Evolutionary conservation across 2,329 filamentous ascomycete genomes (phyloP).

Genomic region (Mycosphaerella sp.): DNA sequence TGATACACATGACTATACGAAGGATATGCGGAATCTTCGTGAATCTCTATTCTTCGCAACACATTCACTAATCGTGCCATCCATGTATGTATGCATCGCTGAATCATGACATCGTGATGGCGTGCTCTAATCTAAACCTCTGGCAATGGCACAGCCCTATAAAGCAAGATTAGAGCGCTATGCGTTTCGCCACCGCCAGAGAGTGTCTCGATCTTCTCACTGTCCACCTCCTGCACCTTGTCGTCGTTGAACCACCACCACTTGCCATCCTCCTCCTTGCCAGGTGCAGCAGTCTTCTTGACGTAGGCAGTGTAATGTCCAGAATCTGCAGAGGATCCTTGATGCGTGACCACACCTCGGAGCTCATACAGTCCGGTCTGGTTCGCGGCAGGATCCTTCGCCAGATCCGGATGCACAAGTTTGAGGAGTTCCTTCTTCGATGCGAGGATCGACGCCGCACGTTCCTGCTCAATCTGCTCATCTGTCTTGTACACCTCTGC

Average conservation of each 20-base stretch:
- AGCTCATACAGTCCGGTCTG: constrained; percentile 94
- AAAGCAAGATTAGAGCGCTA: constrained; percentile 73
- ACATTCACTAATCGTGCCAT: neutral
- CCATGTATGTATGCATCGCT: neutral
- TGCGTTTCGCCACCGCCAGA: constrained; percentile 79
- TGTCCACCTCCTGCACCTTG: constrained; percentile 84
- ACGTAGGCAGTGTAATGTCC: constrained; percentile 98
- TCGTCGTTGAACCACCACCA: constrained; percentile 99
- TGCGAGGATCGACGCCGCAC: constrained; percentile 63
- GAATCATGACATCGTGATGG: neutral
- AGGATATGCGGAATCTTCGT: neutral
- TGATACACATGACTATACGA: neutral
- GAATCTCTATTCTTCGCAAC: neutral
- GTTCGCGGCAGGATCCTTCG: constrained; percentile 75
- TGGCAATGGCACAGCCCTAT: constrained; percentile 66
- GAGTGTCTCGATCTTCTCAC: constrained; percentile 84
- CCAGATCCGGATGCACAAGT: constrained; percentile 68
- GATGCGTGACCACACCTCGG: constrained; percentile 88
- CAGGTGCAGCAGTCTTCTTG: constrained; percentile 81
- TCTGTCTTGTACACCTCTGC: constrained; percentile 89
- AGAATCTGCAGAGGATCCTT: constrained; percentile 92
- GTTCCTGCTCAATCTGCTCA: constrained; percentile 83
- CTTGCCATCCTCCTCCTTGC: constrained; percentile 82
- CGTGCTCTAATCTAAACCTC: constrained; percentile 4
- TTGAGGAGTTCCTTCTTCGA: constrained; percentile 84